These are phyloP conservation scores for Gracilaria vermiculophylla DNA, from an alignment of 23 red algal genomes.

Conservation along the genomic window DNA sequence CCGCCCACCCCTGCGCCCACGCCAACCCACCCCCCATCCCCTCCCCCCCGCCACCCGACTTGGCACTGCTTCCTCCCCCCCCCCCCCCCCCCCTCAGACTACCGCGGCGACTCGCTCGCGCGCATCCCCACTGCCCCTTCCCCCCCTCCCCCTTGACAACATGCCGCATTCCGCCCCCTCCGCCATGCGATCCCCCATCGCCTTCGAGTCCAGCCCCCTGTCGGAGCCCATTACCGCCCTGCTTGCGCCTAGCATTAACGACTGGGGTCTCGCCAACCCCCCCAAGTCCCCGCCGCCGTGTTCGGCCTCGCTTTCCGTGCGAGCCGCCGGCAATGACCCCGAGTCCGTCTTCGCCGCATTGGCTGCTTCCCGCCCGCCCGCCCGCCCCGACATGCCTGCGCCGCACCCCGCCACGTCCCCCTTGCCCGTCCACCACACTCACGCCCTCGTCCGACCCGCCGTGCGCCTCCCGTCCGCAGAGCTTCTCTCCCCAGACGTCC, in stretches of 20 bases:
- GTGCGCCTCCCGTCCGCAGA: not conserved
- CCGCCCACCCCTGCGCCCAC: not conserved
- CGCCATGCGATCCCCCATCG: not conserved
- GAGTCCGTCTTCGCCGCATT: constrained; percentile 20
- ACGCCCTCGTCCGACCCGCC: not conserved
- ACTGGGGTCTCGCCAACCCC: not conserved
- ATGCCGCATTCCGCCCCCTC: not conserved
- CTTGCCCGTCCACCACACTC: not conserved
- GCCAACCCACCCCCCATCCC: not conserved
- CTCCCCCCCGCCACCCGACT: not conserved
- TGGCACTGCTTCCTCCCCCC: too few relatives aligned
- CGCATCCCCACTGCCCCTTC: too few relatives aligned
- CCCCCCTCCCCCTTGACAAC: too few relatives aligned
- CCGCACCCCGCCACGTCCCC: not conserved
- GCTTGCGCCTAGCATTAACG: not conserved
- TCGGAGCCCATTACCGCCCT: not conserved
- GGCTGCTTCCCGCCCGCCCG: not conserved
- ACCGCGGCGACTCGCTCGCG: not conserved
- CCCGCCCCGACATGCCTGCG: not conserved
- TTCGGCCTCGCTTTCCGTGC: not conserved
- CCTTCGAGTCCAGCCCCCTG: not conserved
- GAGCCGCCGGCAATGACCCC: not conserved
- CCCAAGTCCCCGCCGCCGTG: not conserved
- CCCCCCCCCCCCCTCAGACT: not conserved
- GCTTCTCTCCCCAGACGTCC: not conserved